phyloP scores from a whole-genome alignment of 768 basidiomycete genomes.

The Suillus lakei region DNA sequence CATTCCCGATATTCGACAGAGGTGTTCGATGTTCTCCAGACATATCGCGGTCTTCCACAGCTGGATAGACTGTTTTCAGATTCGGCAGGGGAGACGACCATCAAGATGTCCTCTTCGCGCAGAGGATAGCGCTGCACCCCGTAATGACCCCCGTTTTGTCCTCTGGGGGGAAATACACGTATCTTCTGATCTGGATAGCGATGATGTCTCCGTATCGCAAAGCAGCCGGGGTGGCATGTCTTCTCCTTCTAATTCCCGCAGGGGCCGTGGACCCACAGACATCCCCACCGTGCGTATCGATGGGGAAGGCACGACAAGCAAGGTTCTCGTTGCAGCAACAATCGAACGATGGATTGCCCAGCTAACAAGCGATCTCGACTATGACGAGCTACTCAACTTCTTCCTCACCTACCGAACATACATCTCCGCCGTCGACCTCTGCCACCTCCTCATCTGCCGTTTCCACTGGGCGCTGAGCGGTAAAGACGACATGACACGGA shows the following conservation, averaged over 20 bases:
- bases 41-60: conserved; percentile 75
- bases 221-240: conserved; percentile 44
- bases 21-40: conserved; percentile 83
- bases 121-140: conserved; percentile 72
- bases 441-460: conserved; percentile 80
- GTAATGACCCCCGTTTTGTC: conserved; percentile 89
- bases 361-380: conserved; percentile 83
- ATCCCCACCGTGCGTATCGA: conserved; percentile 33
- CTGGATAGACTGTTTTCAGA: conserved; percentile 68
- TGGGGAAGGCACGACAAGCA: conserved; percentile 35
- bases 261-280: conserved; percentile 30
- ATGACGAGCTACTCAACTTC: conserved; percentile 87
- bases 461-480: conserved; percentile 84
- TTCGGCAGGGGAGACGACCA: conserved; percentile 64
- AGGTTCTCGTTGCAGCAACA: conserved; percentile 82
- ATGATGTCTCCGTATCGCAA: conserved; percentile 45
- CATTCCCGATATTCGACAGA: conserved; percentile 72
- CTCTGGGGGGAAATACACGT: conserved; percentile 76
- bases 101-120: conserved; percentile 72
- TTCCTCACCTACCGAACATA: conserved; percentile 93
- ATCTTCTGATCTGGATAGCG: conserved; percentile 36
- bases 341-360: conserved; percentile 95
- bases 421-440: conserved; percentile 77
- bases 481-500: conserved; percentile 70
- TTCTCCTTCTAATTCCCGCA: conserved; percentile 43